Base-by-base conservation (phyloP, 2,329 filamentous ascomycete genomes). In the Botryosphaeria dothidea region DNA sequence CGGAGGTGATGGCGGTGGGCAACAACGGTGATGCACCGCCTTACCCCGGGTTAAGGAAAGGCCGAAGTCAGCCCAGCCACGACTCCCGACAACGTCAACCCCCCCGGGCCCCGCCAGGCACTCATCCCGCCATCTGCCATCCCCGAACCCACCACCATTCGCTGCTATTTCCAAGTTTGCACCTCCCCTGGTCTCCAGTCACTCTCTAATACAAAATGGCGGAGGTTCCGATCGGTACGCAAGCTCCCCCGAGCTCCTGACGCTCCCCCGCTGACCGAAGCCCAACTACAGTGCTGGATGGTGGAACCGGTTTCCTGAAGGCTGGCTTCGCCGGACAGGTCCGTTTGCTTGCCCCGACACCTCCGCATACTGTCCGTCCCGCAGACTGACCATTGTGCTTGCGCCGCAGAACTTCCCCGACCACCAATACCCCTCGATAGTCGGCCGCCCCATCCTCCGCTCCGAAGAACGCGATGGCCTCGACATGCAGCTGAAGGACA, bases 231-330 rank as follows among this genome's bases (percentile, higher is more conserved):
- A 83, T 83, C 73, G 81, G 81, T 83, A 79, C 67, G 73, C 56
- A 60, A 65, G 67, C 66, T 67, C 63, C 52, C 62, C 49, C 48
- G 49, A 66, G 41, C 49, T 54, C 51, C 49, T 46, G 15, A 63
- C n/a, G 29, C 6, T 21, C 66, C 69, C 63, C 54, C 70, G 72
- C 75, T 78, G 69, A 77, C 73, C 34, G 45, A 29, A 43, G 68
- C 67, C 45, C 64, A 45, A 61, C 52, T 57, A 64, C 78, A 98
- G 95, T 99, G 78, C 94, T 99, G 86, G 95, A 99, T 86, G 95
- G 95, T 86, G 95, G 95, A 82, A 99, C 95, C 78, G 95, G 95
- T 82, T 99, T 99, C 86, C 90, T 99, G 81, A 99, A 99, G 84
- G 95, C 97, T 83, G 95, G 95, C 80, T 99, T 98, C 84, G 95